phyloP scores from a whole-genome alignment of 2,329 filamentous ascomycete genomes.

The Curvularia hawaiiensis region DNA sequence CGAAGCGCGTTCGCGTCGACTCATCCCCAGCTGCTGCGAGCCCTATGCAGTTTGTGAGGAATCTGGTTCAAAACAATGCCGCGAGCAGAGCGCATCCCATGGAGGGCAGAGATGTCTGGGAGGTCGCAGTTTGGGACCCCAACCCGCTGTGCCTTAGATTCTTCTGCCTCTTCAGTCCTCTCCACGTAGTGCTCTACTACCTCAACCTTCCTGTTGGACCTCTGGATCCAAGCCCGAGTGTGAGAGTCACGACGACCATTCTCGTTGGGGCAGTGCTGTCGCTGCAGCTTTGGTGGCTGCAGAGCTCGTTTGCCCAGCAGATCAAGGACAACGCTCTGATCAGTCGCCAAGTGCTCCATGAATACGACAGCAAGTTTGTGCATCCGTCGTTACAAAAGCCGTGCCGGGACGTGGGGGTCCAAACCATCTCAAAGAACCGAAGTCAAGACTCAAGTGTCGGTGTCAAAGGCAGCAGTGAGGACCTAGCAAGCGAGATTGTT shows the following conservation, averaged over 20 bases:
- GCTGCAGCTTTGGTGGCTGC: slow-evolving; percentile 74
- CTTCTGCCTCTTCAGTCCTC: slow-evolving; percentile 90
- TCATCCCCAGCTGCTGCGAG: slow-evolving; percentile 79
- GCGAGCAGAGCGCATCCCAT: slow-evolving; percentile 84
- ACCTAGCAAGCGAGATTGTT: slow-evolving; percentile 59
- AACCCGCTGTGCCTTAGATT: slow-evolving; percentile 80
- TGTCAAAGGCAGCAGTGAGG: slow-evolving; percentile 49
- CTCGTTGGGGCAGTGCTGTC: slow-evolving; percentile 77
- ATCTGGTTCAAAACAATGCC: slow-evolving; percentile 71
- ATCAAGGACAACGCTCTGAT: slow-evolving; percentile 83
- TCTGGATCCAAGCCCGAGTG: slow-evolving; percentile 79
- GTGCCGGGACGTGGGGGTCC: slow-evolving; percentile 78
- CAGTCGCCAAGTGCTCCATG: slow-evolving; percentile 88
- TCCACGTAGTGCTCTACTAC: slow-evolving; percentile 89
- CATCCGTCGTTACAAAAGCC: slow-evolving; percentile 84
- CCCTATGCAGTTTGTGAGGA: slow-evolving; percentile 75
- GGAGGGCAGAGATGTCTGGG: slow-evolving; percentile 87
- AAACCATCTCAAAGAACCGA: slow-evolving; percentile 59
- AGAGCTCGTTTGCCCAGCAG: slow-evolving; percentile 79
- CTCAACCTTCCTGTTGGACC: slow-evolving; percentile 80
- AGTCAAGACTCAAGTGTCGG: slow-evolving; percentile 46
- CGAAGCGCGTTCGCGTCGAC: slow-evolving; percentile 84
- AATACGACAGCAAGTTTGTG: slow-evolving; percentile 96
- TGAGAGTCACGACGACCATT: slow-evolving; percentile 84
- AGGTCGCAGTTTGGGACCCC: slow-evolving; percentile 92